These are phyloP conservation scores for Tylopilus balloui DNA, from an alignment of 768 basidiomycete genomes.

Conservation along the genomic window DNA sequence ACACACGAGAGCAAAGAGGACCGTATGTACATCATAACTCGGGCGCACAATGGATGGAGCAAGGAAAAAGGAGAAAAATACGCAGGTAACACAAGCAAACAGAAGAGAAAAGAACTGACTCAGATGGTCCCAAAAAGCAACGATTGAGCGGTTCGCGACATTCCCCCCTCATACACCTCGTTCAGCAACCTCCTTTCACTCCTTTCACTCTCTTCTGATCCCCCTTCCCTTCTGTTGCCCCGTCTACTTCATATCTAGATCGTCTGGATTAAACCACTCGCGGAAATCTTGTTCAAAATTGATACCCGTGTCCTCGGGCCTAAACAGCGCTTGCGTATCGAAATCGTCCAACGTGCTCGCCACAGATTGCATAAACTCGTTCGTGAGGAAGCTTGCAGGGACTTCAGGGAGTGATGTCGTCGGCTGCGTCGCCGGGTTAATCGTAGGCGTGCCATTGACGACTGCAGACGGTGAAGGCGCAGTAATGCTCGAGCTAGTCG, in stretches of 20 bases:
- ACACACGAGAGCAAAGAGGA: conserved; percentile 7
- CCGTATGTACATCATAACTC: conserved; percentile 18
- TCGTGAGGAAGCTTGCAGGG: conserved; percentile 18
- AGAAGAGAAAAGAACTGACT: conserved; percentile 6
- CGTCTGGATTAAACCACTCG: conserved; percentile 67
- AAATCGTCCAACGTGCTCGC: conserved; percentile 39
- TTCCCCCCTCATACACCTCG: conserved; percentile 7
- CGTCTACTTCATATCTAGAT: conserved; percentile 28
- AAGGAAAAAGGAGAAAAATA: conserved; percentile 2
- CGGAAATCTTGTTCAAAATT: conserved; percentile 74
- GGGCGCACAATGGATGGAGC: conserved; percentile 12
- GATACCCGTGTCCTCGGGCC: conserved; percentile 42
- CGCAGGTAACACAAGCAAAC: conserved; percentile 2
- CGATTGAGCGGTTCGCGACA: conserved; percentile 3
- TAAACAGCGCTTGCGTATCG: conserved; percentile 36
- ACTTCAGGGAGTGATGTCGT: conserved; percentile 27
- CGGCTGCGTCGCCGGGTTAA: conserved; percentile 25
- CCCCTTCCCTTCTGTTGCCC: neutral
- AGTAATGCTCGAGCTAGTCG: conserved; percentile 31
- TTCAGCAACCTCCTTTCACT: neutral
- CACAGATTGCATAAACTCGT: conserved; percentile 46
- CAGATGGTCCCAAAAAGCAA: conserved; percentile 7
- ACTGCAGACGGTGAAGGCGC: conserved; percentile 37
- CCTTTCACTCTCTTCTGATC: conserved; percentile 2
- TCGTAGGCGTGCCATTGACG: conserved; percentile 30